Conservation (phyloP, 148 eudicot species). For the Bassia scoparia region DNA sequence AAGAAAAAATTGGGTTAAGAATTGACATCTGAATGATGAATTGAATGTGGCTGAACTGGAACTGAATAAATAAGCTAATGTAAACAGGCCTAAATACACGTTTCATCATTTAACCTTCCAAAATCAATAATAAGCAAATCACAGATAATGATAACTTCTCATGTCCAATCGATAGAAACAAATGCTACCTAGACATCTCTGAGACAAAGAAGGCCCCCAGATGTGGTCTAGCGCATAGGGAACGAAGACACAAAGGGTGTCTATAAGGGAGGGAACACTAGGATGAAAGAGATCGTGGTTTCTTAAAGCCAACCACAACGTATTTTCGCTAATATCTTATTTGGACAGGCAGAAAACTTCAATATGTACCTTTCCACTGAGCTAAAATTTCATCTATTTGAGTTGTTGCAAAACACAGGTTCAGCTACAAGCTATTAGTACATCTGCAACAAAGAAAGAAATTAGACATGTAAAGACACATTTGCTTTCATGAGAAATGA, state of each 20-base stretch:
- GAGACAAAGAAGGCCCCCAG: constrained; percentile 64
- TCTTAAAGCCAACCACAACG: constrained; percentile 25
- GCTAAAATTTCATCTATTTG: constrained; percentile 90
- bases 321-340: constrained; percentile 30
- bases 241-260: constrained; percentile 62
- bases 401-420: constrained; percentile 50
- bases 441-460: neutral
- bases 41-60: too few relatives aligned
- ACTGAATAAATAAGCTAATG: too few relatives aligned
- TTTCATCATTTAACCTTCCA: neutral
- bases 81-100: too few relatives aligned
- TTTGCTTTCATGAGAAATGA: neutral
- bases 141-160: neutral
- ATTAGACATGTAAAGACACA: neutral
- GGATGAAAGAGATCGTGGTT: constrained; percentile 20
- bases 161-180: neutral
- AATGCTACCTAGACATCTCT: constrained; percentile 48
- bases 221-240: constrained; percentile 52
- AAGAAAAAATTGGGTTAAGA: too few relatives aligned
- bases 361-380: constrained; percentile 56
- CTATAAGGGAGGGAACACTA: constrained; percentile 29
- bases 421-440: neutral
- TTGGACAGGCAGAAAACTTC: constrained; percentile 32
- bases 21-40: too few relatives aligned
- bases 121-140: neutral